Conservation (phyloP, 805 yeast species). For the Ogataea sp. region DNA sequence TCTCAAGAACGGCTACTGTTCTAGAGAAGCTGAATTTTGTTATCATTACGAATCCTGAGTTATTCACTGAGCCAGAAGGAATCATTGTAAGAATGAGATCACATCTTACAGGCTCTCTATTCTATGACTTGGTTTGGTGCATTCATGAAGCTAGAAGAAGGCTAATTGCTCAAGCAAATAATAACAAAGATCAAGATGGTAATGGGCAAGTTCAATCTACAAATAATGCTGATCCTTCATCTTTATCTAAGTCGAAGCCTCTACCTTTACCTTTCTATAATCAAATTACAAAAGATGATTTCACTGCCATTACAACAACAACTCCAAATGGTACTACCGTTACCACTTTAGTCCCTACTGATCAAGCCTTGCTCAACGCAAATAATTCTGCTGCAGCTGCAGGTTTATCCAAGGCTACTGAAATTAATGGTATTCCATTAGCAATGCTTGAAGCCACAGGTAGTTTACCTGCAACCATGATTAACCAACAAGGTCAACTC, state of each 20-base stretch:
- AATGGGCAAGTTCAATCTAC: slow-evolving; percentile 7
- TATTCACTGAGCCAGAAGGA: slow-evolving; percentile 63
- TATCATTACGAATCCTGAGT: slow-evolving; percentile 77
- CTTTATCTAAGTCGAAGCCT: slow-evolving; percentile 4
- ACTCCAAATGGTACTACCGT: slow-evolving; percentile 91
- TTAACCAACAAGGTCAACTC: too few species aligned
- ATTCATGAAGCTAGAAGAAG: slow-evolving; percentile 89
- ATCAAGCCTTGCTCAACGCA: slow-evolving; percentile 60
- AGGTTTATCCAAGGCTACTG: slow-evolving; percentile 39
- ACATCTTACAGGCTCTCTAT: slow-evolving; percentile 83
- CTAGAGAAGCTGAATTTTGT: slow-evolving; percentile 84
- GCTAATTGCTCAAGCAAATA: slow-evolving; percentile 28
- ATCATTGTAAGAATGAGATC: slow-evolving; percentile 86
- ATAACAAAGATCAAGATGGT: slow-evolving; percentile 10
- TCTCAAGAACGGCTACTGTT: slow-evolving; percentile 85
- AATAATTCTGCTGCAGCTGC: slow-evolving; percentile 49
- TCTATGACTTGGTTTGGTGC: slow-evolving; percentile 90
- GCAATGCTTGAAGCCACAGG: slow-evolving; percentile 75
- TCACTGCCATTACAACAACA: slow-evolving; percentile 75
- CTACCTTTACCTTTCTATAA: slow-evolving; percentile 84
- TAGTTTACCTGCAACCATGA: slow-evolving; percentile 40
- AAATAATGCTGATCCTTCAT: neutral
- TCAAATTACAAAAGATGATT: slow-evolving; percentile 84
- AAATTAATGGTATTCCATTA: slow-evolving; percentile 31
- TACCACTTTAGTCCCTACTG: slow-evolving; percentile 83